A percentile compares a stretch with the other conserved stretches of the same genome.
Conservation (phyloP, 2,329 filamentous ascomycete genomes). For the Calonectria henricotiae region DNA sequence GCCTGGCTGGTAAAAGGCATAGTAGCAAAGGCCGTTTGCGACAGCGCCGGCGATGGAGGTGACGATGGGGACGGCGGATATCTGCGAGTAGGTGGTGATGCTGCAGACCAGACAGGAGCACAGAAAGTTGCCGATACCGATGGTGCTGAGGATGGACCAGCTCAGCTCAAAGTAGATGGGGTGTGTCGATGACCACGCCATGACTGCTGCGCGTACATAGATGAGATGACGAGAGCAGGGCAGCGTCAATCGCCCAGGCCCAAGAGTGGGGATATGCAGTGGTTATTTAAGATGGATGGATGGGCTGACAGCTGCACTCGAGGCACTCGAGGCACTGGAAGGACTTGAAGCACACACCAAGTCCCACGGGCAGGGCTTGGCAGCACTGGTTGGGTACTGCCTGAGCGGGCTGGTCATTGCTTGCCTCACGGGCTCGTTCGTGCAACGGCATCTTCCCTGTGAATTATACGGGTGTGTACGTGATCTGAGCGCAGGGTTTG, state of each 20-base stretch:
- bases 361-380: too few species aligned
- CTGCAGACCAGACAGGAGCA: constrained; percentile 60
- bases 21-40: constrained; percentile 64
- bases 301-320: constrained; percentile 6
- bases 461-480: not conserved
- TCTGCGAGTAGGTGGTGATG: constrained; percentile 60
- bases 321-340: too few species aligned
- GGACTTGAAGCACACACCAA: too few species aligned
- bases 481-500: constrained; percentile 16
- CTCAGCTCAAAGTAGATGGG: constrained; percentile 61
- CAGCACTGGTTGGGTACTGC: not conserved
- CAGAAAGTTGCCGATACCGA: constrained; percentile 61
- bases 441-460: constrained; percentile 11
- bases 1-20: constrained; percentile 58
- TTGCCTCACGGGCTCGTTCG: constrained; percentile 3
- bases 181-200: not conserved
- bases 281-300: constrained; percentile 3
- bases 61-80: constrained; percentile 61
- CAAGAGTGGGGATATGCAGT: not conserved
- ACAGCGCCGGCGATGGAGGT: constrained; percentile 59
- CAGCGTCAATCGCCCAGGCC: too few species aligned
- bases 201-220: not conserved
- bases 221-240: constrained; percentile 8
- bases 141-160: constrained; percentile 65
- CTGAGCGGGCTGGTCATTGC: constrained; percentile 17